These are phyloP conservation scores for Colletotrichum tanaceti DNA, from an alignment of 2,329 filamentous ascomycete genomes.

Conservation along the genomic window DNA sequence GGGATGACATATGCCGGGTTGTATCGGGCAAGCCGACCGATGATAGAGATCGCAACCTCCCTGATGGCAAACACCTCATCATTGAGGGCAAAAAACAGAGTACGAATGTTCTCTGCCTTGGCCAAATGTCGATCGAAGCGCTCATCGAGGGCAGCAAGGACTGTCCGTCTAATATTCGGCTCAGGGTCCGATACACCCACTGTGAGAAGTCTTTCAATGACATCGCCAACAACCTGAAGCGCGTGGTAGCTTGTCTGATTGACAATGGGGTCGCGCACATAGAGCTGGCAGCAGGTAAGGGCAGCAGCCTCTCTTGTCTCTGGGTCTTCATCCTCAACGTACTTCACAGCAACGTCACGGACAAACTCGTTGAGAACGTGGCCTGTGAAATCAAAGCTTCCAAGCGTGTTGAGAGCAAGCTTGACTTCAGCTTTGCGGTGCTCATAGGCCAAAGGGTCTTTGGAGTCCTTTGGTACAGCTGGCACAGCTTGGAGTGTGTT, in stretches of 20 bases:
- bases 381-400: conserved; percentile 95
- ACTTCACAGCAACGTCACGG: conserved; percentile 96
- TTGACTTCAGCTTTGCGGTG: conserved; percentile 88
- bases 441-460: conserved; percentile 85
- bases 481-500: conserved; percentile 85
- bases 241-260: conserved; percentile 98
- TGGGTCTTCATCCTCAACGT: conserved; percentile 94
- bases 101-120: conserved; percentile 96
- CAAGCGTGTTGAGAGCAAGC: conserved; percentile 90
- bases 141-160: conserved; percentile 88
- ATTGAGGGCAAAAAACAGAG: conserved; percentile 93
- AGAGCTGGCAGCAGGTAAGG: conserved; percentile 96
- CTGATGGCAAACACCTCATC: conserved; percentile 93
- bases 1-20: conserved; percentile 99
- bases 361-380: conserved; percentile 99
- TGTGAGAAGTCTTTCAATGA: conserved; percentile 95
- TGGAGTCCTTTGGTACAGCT: conserved; percentile 86
- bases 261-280: conserved; percentile 95
- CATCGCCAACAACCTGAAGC: conserved; percentile 95
- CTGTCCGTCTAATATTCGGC: conserved; percentile 86
- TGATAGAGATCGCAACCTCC: conserved; percentile 95
- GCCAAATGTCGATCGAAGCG: conserved; percentile 97
- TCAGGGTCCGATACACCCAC: conserved; percentile 95
- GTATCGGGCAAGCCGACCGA: conserved; percentile 88
- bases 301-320: conserved; percentile 95